A percentile compares a stretch with the other conserved stretches of the same genome.
phyloP scores from a whole-genome alignment of 1,284 basidiomycete genomes.

The Chiua sp. region DNA sequence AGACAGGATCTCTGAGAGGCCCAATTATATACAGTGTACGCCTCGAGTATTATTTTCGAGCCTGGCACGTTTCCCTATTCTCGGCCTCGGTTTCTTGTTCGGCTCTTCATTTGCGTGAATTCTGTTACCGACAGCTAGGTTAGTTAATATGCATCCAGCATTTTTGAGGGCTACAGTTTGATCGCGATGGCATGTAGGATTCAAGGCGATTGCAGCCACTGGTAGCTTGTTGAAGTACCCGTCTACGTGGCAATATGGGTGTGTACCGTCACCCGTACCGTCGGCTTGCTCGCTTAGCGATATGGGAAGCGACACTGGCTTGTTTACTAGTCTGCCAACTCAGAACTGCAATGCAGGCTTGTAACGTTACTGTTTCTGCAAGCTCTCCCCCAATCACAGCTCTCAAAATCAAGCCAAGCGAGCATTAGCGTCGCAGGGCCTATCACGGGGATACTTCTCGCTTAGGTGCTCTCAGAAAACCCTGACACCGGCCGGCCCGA shows the following conservation, averaged over 20 bases:
- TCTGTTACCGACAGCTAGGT: slow-evolving; percentile 46
- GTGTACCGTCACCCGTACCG: slow-evolving; percentile 64
- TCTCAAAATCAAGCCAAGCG: too few species aligned
- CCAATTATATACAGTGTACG: slow-evolving; percentile 73
- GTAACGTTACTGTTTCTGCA: too few species aligned
- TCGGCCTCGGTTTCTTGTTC: not conserved
- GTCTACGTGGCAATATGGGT: slow-evolving; percentile 73
- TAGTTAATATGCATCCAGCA: slow-evolving; percentile 32
- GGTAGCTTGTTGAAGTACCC: slow-evolving; percentile 74
- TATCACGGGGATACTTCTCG: too few species aligned
- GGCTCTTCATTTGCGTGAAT: not conserved
- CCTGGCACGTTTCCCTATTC: slow-evolving; percentile 42
- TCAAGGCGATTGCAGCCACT: slow-evolving; percentile 69
- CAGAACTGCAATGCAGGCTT: too few species aligned
- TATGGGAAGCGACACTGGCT: slow-evolving; percentile 62
- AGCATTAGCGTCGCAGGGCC: too few species aligned
- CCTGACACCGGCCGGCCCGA: too few species aligned
- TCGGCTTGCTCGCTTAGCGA: slow-evolving; percentile 68
- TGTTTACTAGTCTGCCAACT: slow-evolving; percentile 72
- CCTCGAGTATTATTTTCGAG: slow-evolving; percentile 75
- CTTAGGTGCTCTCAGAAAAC: too few species aligned
- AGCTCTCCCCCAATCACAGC: too few species aligned
- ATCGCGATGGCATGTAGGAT: slow-evolving; percentile 47
- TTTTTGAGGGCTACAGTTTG: slow-evolving; percentile 9
- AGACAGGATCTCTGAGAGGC: slow-evolving; percentile 74